Percentiles rank a stretch among this genome's conserved stretches.
These are phyloP conservation scores for Gigaspora rosea DNA, from an alignment of 192 early-diverging fungal species.

Conservation along the genomic window DNA sequence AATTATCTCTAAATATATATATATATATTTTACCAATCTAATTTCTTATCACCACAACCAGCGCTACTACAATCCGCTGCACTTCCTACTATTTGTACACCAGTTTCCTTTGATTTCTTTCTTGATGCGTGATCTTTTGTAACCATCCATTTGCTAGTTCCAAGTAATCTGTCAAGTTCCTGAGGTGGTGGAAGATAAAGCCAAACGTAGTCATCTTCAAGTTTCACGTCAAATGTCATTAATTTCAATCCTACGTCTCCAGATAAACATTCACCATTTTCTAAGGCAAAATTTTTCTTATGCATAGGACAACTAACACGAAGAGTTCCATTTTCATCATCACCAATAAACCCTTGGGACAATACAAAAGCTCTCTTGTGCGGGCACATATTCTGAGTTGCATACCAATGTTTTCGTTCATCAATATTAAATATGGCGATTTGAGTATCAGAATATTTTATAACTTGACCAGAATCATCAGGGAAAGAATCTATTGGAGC, in stretches of 20 bases:
- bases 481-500: constrained; percentile 47
- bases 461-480: constrained; percentile 49
- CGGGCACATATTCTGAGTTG: constrained; percentile 77
- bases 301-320: constrained; percentile 69
- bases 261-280: constrained; percentile 54
- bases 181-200: constrained; percentile 48
- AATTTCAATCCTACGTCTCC: constrained; percentile 46
- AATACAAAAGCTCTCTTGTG: constrained; percentile 74
- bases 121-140: constrained; percentile 9
- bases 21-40: constrained; percentile 13
- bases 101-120: not conserved
- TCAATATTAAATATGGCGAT: constrained; percentile 60
- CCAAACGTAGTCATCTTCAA: constrained; percentile 47
- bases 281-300: constrained; percentile 64
- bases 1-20: too few species aligned
- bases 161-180: constrained; percentile 55
- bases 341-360: constrained; percentile 60
- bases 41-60: constrained; percentile 27
- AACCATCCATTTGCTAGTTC: constrained; percentile 53
- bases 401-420: constrained; percentile 58
- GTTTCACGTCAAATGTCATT: constrained; percentile 60
- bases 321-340: constrained; percentile 28
- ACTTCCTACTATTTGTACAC: not conserved
- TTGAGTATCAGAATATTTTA: constrained; percentile 65
- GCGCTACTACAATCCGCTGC: not conserved